Evolutionary conservation across 352 stramenopile genomes (phyloP).

Genomic region (Globisporangium barbulae): DNA sequence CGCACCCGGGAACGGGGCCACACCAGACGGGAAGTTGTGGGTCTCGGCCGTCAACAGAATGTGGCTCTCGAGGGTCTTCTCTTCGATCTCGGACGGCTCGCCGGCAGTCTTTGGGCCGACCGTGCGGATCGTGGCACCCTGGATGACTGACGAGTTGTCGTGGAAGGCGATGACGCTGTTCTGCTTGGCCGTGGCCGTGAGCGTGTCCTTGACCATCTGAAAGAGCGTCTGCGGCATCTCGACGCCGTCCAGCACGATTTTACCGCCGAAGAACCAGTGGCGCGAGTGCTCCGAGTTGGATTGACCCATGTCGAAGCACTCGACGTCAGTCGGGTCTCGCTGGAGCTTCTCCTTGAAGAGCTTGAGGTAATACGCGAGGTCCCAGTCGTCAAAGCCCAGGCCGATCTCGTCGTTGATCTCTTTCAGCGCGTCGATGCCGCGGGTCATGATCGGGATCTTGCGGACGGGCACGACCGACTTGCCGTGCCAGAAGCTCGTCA

Average conservation of each 20-base stretch:
- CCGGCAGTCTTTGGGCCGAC: constrained; percentile 68
- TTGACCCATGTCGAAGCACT: constrained; percentile 99
- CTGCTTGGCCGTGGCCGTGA: constrained; percentile 86
- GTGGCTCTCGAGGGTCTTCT: constrained; percentile 87
- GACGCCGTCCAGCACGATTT: constrained; percentile 97
- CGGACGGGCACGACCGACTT: constrained; percentile 82
- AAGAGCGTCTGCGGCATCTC: constrained; percentile 97
- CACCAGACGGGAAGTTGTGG: constrained; percentile 98
- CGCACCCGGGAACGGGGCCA: constrained; percentile 94
- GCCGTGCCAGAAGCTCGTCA: constrained; percentile 90
- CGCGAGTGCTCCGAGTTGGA: constrained; percentile 99
- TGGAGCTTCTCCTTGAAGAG: constrained; percentile 97
- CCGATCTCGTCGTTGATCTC: constrained; percentile 94
- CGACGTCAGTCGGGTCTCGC: constrained; percentile 98
- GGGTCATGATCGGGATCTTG: constrained; percentile 93
- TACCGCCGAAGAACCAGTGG: constrained; percentile 99
- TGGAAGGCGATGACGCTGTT: constrained; percentile 99
- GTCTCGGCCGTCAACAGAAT: constrained; percentile 98
- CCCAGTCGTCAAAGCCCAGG: constrained; percentile 98
- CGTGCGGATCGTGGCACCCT: constrained; percentile 88
- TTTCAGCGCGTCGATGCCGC: constrained; percentile 93
- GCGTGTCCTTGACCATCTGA: constrained; percentile 98
- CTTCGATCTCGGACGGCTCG: constrained; percentile 60
- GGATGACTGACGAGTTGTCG: constrained; percentile 98
- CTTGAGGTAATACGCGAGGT: constrained; percentile 98